phyloP scores from a whole-genome alignment of 192 early-diverging fungal species.

The Chytriomyces hyalinus region DNA sequence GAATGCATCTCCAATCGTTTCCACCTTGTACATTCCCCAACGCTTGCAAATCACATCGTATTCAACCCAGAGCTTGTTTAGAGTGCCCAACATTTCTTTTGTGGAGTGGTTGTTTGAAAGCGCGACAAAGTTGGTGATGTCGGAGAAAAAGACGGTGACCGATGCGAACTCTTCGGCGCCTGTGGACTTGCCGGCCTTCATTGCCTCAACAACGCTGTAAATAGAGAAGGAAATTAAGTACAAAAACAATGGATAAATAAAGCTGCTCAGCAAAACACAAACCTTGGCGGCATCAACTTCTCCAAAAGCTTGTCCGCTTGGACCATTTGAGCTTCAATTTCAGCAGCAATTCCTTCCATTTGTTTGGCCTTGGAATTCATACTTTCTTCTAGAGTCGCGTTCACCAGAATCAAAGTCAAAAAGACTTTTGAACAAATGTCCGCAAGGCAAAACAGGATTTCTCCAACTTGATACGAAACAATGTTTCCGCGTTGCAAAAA shows the following conservation, averaged over 20 bases:
- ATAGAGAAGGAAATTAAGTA: neutral
- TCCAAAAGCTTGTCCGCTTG: slow-evolving; percentile 42
- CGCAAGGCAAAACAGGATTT: slow-evolving; percentile 34
- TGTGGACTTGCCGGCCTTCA: slow-evolving; percentile 46
- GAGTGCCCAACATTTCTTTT: slow-evolving; percentile 45
- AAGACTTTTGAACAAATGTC: slow-evolving; percentile 52
- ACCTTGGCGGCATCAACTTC: slow-evolving; percentile 41
- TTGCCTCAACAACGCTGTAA: slow-evolving; percentile 35
- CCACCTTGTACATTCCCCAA: slow-evolving; percentile 54
- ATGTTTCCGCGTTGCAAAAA: slow-evolving; percentile 25
- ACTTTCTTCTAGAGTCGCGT: slow-evolving; percentile 47
- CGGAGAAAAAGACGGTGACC: slow-evolving; percentile 53
- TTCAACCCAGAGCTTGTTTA: slow-evolving; percentile 40
- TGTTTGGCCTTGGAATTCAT: slow-evolving; percentile 41
- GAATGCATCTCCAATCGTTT: slow-evolving; percentile 51
- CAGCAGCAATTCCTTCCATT: slow-evolving; percentile 38
- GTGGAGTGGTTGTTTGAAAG: slow-evolving; percentile 36
- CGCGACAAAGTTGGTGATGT: slow-evolving; percentile 50
- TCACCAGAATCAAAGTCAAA: slow-evolving; percentile 48
- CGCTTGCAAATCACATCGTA: slow-evolving; percentile 49
- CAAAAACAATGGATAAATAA: neutral
- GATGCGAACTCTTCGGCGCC: slow-evolving; percentile 45
- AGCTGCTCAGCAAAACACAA: neutral
- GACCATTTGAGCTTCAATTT: slow-evolving; percentile 37
- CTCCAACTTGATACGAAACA: slow-evolving; percentile 35